These are phyloP conservation scores for Porpolomopsis calyptriformis DNA, from an alignment of 768 basidiomycete genomes.

Conservation along the genomic window DNA sequence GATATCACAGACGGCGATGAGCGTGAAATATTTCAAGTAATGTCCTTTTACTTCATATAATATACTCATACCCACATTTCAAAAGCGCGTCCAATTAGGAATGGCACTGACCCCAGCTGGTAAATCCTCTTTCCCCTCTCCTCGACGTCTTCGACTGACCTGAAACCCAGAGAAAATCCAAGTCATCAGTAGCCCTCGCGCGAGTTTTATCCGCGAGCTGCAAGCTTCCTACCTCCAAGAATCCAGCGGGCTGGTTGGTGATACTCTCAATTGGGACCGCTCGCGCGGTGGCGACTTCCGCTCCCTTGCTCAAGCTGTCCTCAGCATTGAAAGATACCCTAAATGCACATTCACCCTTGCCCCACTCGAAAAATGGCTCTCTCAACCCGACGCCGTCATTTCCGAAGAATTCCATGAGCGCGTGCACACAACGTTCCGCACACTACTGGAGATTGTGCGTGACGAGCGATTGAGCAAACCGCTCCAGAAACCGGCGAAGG, in stretches of 20 bases:
- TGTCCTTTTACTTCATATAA: slow-evolving; percentile 9
- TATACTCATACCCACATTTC: background rate
- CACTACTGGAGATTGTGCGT: slow-evolving; percentile 33
- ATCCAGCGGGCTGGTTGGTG: slow-evolving; percentile 21
- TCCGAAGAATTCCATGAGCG: slow-evolving; percentile 18
- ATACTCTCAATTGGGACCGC: slow-evolving; percentile 37
- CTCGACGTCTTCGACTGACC: background rate
- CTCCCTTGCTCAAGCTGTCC: slow-evolving; percentile 44
- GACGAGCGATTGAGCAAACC: slow-evolving; percentile 23
- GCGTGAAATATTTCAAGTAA: slow-evolving; percentile 63
- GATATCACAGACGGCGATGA: slow-evolving; percentile 47
- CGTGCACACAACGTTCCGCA: slow-evolving; percentile 24
- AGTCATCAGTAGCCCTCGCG: slow-evolving; percentile 48
- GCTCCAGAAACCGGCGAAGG: slow-evolving; percentile 35
- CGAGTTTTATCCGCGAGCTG: slow-evolving; percentile 48
- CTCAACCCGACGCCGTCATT: slow-evolving; percentile 20
- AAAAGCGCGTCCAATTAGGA: slow-evolving; percentile 64
- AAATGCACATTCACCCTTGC: slow-evolving; percentile 21
- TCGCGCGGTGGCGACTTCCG: slow-evolving; percentile 48
- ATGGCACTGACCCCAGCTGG: slow-evolving; percentile 68
- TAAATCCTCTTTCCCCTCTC: slow-evolving; percentile 14
- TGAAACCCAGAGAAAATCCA: slow-evolving; percentile 49
- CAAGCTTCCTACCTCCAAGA: slow-evolving; percentile 35
- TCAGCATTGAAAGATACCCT: slow-evolving; percentile 36
- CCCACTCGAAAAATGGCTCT: slow-evolving; percentile 44